Percentiles rank a stretch among this genome's conserved stretches.
Conservation (phyloP, 495 filamentous ascomycete genomes). For the Trichoderma erinaceum region DNA sequence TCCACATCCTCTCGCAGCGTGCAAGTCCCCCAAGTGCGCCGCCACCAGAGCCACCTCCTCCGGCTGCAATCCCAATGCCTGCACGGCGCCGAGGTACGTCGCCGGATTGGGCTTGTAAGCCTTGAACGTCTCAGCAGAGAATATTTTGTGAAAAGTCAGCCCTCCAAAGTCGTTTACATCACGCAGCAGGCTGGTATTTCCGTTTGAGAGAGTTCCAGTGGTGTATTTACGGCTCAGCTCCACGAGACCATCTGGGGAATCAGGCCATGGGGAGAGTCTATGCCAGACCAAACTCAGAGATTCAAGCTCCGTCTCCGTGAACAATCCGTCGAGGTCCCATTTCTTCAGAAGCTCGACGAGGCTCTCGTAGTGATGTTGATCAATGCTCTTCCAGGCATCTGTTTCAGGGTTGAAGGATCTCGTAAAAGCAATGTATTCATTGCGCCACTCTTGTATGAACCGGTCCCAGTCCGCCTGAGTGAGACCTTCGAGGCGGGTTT, state of each 20-base stretch:
- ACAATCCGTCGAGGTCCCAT: constrained; percentile 51
- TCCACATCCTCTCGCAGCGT: constrained; percentile 57
- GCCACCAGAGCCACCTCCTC: constrained; percentile 71
- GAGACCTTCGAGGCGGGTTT: constrained; percentile 44
- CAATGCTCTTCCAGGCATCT: constrained; percentile 48
- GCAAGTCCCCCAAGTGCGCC: constrained; percentile 63
- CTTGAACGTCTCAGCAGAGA: constrained; percentile 63
- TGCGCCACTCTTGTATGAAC: constrained; percentile 64
- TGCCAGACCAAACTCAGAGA: constrained; percentile 63
- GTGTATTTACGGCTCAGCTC: constrained; percentile 48
- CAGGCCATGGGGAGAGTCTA: constrained; percentile 60
- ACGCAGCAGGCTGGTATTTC: constrained; percentile 58
- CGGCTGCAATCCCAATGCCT: constrained; percentile 49
- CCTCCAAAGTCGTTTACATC: constrained; percentile 53
- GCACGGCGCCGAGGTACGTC: constrained; percentile 62
- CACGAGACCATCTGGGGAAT: constrained; percentile 51
- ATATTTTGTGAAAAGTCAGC: constrained; percentile 56
- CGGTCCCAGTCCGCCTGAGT: constrained; percentile 50
- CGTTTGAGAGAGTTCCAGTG: constrained; percentile 67
- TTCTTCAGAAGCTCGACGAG: constrained; percentile 51
- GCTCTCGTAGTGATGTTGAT: constrained; percentile 61
- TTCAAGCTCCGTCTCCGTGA: constrained; percentile 50
- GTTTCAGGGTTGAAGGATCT: constrained; percentile 43
- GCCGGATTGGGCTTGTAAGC: constrained; percentile 69
- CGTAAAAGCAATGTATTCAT: constrained; percentile 57